These are phyloP conservation scores for Talaromyces sp. DNA, from an alignment of 2,329 filamentous ascomycete genomes.

Conservation along the genomic window DNA sequence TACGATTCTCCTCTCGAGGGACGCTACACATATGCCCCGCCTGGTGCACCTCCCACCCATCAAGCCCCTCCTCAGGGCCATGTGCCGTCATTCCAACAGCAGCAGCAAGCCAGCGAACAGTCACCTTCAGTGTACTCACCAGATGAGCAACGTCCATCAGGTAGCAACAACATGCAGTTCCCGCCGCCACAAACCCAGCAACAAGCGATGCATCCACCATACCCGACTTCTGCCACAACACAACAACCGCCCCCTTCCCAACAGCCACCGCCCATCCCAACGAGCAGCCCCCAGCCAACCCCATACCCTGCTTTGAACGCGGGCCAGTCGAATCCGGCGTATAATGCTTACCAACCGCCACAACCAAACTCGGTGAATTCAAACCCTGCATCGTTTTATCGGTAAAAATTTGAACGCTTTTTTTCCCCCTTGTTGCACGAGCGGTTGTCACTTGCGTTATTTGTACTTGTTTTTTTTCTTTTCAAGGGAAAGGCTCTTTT, in stretches of 20 bases:
- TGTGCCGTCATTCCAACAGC: constrained; percentile 17
- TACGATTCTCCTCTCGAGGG: constrained; percentile 68
- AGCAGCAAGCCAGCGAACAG: constrained; percentile 21
- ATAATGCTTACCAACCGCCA: constrained; percentile 36
- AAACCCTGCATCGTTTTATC: constrained; percentile 38
- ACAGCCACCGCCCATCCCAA: constrained; percentile 28
- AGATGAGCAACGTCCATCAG: constrained; percentile 23
- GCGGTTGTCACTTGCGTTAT: not conserved
- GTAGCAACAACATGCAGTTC: constrained; percentile 12
- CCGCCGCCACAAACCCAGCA: constrained; percentile 16
- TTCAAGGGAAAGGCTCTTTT: not conserved
- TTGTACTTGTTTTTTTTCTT: not conserved
- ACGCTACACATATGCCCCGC: constrained; percentile 30
- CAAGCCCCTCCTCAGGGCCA: constrained; percentile 17
- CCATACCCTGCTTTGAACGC: constrained; percentile 31
- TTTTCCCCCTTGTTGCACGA: not conserved
- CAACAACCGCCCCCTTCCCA: constrained; percentile 30
- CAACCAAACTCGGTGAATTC: constrained; percentile 24
- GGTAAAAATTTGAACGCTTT: constrained; percentile 17
- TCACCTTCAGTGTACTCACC: constrained; percentile 37
- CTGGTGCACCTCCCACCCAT: constrained; percentile 14
- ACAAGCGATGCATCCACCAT: constrained; percentile 27
- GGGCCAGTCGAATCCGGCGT: constrained; percentile 22
- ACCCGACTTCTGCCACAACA: constrained; percentile 23
- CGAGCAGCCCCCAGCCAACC: constrained; percentile 23